A percentile compares a stretch with the other conserved stretches of the same genome.
Conservation (phyloP, 2,329 filamentous ascomycete species). For the Ascochyta pisi region DNA sequence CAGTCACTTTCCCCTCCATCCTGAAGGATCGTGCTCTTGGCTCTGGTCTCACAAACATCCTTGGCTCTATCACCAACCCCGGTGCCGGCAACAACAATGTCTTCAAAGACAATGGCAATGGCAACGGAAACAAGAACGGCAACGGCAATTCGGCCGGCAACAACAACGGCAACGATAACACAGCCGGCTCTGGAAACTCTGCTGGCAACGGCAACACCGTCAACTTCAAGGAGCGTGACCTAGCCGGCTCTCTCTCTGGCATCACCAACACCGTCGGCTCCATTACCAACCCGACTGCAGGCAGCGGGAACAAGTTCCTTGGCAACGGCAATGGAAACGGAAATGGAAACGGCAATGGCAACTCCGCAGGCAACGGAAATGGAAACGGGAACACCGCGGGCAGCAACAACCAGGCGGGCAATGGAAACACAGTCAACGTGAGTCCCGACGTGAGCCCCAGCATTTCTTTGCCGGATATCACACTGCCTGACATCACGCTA, state of each 20-base stretch:
- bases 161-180: conserved; percentile 13
- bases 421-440: conserved; percentile 23
- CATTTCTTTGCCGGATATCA: conserved; percentile 8
- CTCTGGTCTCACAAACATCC: too few relatives aligned
- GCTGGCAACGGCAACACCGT: too few relatives aligned
- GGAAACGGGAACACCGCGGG: conserved; percentile 19
- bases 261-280: conserved; percentile 17
- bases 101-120: too few relatives aligned
- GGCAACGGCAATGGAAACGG: conserved; percentile 4
- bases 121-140: too few relatives aligned
- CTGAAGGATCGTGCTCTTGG: too few relatives aligned
- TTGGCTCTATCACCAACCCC: too few relatives aligned
- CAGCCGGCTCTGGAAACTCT: neutral
- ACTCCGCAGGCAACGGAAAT: conserved; percentile 8
- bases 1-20: too few relatives aligned
- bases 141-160: conserved; percentile 1
- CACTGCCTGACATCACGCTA: conserved; percentile 3
- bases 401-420: conserved; percentile 11
- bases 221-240: neutral
- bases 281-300: conserved; percentile 15
- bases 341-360: conserved; percentile 14
- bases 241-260: neutral
- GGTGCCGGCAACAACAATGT: too few relatives aligned
- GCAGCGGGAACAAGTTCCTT: conserved; percentile 13
- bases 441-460: conserved; percentile 12